A percentile compares a stretch with the other conserved stretches of the same genome.
phyloP scores from a whole-genome alignment of 108 stramenopile genomes.

The Cyclotella atomus region DNA sequence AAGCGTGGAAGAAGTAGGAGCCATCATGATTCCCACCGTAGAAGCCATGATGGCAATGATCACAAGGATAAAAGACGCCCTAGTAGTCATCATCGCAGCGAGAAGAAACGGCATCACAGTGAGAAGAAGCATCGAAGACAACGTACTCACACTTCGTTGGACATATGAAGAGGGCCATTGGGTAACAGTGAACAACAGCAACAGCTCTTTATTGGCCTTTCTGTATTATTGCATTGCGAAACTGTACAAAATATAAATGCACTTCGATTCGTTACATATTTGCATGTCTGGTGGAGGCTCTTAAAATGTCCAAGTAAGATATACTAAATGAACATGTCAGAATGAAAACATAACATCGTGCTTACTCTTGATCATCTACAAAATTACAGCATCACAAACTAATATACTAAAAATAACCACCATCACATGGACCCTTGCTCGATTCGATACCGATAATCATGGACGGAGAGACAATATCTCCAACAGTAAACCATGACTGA shows the following conservation, averaged over 20 bases:
- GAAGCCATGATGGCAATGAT: background rate
- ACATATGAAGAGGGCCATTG: background rate
- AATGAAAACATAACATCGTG: no score
- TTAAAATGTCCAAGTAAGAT: no score
- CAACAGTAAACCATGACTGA: slow-evolving; percentile 88
- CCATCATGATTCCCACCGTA: background rate
- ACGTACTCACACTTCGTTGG: background rate
- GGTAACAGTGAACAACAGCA: no score
- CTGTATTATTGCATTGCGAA: no score
- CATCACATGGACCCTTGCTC: background rate
- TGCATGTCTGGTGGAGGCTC: no score
- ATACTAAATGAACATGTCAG: no score
- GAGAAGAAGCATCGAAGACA: background rate
- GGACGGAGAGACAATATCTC: slow-evolving; percentile 85
- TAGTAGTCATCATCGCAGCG: background rate
- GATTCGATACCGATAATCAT: slow-evolving; percentile 27
- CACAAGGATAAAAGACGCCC: background rate
- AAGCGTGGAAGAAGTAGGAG: background rate
- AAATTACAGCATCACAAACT: no score
- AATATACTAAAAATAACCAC: background rate
- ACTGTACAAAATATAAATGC: no score
- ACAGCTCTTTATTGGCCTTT: no score
- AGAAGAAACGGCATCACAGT: background rate
- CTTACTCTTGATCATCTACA: no score
- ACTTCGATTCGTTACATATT: no score